phyloP scores from a whole-genome alignment of 2,329 filamentous ascomycete genomes.

The Mycosphaerella sp. region DNA sequence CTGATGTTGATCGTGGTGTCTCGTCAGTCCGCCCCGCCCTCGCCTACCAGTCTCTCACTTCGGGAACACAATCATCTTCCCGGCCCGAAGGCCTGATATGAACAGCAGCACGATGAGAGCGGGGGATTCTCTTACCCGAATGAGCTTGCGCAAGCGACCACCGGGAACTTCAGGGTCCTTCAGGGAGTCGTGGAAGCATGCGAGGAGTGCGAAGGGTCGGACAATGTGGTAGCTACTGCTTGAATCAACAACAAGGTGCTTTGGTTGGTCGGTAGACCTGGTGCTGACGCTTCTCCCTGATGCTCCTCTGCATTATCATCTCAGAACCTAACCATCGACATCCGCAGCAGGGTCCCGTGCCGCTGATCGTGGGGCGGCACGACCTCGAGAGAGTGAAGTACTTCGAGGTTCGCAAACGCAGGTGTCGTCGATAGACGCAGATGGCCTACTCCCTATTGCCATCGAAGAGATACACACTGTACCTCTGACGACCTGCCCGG shows the following conservation, averaged over 20 bases:
- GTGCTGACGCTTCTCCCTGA: too few species aligned
- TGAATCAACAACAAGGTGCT: background rate
- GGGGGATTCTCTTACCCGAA: background rate
- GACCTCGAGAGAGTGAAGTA: too few species aligned
- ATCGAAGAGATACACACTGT: background rate
- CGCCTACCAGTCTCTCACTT: background rate
- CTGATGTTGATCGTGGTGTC: too few species aligned
- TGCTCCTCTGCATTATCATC: too few species aligned
- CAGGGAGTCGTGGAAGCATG: conserved; percentile 2
- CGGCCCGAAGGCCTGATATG: background rate
- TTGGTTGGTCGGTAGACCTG: too few species aligned
- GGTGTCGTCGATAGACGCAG: background rate
- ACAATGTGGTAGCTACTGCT: background rate
- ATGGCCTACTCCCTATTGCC: background rate
- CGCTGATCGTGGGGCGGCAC: too few species aligned
- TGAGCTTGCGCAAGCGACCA: background rate
- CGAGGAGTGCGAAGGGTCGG: background rate
- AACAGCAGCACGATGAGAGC: background rate
- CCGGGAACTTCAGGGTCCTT: background rate
- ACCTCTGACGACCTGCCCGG: background rate
- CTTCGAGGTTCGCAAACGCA: background rate
- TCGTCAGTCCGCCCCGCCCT: too few species aligned
- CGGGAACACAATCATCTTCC: background rate
- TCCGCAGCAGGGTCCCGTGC: background rate
- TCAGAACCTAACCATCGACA: too few species aligned